Conservation (phyloP, 805 yeast species). For the Kluyveromyces lactis region DNA sequence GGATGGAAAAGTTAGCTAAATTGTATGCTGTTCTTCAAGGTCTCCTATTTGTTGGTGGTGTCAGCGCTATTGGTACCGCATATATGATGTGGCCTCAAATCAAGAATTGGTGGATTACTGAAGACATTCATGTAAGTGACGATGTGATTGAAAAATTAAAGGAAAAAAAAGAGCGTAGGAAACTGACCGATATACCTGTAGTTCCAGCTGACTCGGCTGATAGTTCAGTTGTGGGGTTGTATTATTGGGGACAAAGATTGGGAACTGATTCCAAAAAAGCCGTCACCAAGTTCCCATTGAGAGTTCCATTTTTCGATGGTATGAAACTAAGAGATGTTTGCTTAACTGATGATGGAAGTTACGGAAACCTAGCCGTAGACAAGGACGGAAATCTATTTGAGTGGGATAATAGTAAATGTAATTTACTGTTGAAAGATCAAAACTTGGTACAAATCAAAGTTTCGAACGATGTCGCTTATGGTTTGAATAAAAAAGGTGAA, state of each 20-base stretch:
- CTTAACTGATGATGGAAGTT: constrained; percentile 26
- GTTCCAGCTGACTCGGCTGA: constrained; percentile 29
- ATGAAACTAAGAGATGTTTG: constrained; percentile 48
- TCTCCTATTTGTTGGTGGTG: constrained; percentile 30
- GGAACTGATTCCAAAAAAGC: constrained; percentile 24
- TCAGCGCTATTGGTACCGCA: constrained; percentile 31
- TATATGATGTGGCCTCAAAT: constrained; percentile 30
- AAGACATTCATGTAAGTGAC: constrained; percentile 14
- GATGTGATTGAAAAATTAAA: constrained; percentile 16
- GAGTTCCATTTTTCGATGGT: constrained; percentile 58
- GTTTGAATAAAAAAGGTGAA: constrained; percentile 32
- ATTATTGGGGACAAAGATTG: constrained; percentile 46
- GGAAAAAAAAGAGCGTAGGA: constrained; percentile 13
- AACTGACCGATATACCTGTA: constrained; percentile 19
- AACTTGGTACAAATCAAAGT: constrained; percentile 36
- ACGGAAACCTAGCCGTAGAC: constrained; percentile 47
- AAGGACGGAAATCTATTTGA: constrained; percentile 65
- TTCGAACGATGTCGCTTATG: constrained; percentile 49
- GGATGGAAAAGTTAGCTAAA: constrained; percentile 36
- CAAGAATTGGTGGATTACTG: constrained; percentile 25
- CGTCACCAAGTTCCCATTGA: constrained; percentile 41
- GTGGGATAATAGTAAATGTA: constrained; percentile 40
- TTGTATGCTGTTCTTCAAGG: constrained; percentile 40
- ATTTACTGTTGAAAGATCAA: constrained; percentile 38
- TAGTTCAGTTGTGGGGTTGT: constrained; percentile 47